A percentile compares a stretch with the other conserved stretches of the same genome.
phyloP scores from a whole-genome alignment of 2,329 filamentous ascomycete species.

The Aspergillus fumigatus region DNA sequence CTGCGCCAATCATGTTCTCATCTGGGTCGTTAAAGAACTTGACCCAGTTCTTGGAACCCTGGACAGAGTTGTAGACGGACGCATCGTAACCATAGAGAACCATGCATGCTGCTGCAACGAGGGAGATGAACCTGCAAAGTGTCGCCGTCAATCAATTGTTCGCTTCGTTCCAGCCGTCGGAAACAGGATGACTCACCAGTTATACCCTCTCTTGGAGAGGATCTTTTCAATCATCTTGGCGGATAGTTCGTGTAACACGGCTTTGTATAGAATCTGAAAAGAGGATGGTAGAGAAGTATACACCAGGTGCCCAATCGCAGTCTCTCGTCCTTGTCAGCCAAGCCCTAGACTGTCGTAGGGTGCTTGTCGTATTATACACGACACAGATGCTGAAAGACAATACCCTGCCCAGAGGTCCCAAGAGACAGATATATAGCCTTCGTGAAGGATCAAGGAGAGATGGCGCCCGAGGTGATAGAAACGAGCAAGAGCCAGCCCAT shows the following conservation, averaged over 20 bases:
- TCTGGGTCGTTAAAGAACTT: slow-evolving; percentile 53
- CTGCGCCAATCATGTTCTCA: slow-evolving; percentile 47
- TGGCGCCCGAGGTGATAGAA: background rate
- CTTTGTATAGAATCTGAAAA: background rate
- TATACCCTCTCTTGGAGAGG: slow-evolving; percentile 28
- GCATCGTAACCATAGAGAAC: slow-evolving; percentile 72
- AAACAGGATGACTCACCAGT: slow-evolving; percentile 23
- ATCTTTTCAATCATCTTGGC: slow-evolving; percentile 15
- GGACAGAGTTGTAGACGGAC: slow-evolving; percentile 68
- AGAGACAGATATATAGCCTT: background rate
- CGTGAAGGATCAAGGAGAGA: background rate
- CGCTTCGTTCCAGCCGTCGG: background rate
- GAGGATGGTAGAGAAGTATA: background rate
- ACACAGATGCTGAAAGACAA: background rate
- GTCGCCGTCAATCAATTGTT: background rate
- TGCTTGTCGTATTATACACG: background rate
- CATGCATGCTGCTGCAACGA: slow-evolving; percentile 69
- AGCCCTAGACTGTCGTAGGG: background rate
- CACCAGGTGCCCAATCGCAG: background rate
- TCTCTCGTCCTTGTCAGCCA: background rate
- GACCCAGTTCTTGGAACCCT: slow-evolving; percentile 64
- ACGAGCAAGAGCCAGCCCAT: slow-evolving; percentile 9
- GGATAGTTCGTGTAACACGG: background rate
- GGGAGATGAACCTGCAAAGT: slow-evolving; percentile 55
- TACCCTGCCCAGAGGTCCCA: background rate